A percentile compares a stretch with the other conserved stretches of the same genome.
phyloP scores from a whole-genome alignment of 1,284 basidiomycete species.

The Apiotrichum mycotoxinovorans region DNA sequence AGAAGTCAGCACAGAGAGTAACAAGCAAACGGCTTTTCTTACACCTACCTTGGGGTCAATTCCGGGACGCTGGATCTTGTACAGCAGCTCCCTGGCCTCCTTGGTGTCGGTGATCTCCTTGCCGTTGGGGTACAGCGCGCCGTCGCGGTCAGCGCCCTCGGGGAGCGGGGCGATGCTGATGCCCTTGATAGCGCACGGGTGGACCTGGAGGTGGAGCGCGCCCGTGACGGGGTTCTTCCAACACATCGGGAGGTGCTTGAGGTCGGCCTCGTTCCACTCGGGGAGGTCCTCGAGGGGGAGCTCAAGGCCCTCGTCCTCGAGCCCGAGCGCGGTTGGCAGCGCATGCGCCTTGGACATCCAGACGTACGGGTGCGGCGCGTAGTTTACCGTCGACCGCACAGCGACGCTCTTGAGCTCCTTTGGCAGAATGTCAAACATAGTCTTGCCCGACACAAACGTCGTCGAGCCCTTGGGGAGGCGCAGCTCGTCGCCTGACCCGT shows the following conservation, averaged over 20 bases:
- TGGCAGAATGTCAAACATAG: conserved; percentile 80
- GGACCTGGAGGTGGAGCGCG: conserved; percentile 70
- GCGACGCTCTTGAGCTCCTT: conserved; percentile 73
- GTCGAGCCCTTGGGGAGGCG: conserved; percentile 81
- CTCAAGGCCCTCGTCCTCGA: conserved; percentile 71
- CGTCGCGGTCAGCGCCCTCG: conserved; percentile 51
- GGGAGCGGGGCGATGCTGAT: conserved; percentile 64
- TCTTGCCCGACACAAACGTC: conserved; percentile 67
- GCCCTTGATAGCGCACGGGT: conserved; percentile 62
- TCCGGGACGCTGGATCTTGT: conserved; percentile 74
- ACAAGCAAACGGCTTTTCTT: conserved; percentile 8
- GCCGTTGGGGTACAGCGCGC: conserved; percentile 66
- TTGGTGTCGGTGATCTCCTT: conserved; percentile 65
- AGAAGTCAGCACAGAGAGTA: not conserved
- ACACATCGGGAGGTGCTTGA: conserved; percentile 66
- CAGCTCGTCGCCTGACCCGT: conserved; percentile 79
- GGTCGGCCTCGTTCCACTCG: conserved; percentile 65
- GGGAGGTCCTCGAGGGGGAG: conserved; percentile 64
- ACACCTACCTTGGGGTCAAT: conserved; percentile 59
- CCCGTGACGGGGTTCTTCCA: conserved; percentile 84
- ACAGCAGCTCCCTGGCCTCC: conserved; percentile 66
- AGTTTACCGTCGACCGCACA: conserved; percentile 66
- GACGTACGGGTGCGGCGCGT: conserved; percentile 73
- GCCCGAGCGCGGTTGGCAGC: conserved; percentile 69
- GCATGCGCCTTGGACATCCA: conserved; percentile 78